Evolutionary conservation across 164 flowering plant genomes (phyloP), one percentile per base, ranked within the genome.

Genomic region (Dillenia suffruticosa): DNA sequence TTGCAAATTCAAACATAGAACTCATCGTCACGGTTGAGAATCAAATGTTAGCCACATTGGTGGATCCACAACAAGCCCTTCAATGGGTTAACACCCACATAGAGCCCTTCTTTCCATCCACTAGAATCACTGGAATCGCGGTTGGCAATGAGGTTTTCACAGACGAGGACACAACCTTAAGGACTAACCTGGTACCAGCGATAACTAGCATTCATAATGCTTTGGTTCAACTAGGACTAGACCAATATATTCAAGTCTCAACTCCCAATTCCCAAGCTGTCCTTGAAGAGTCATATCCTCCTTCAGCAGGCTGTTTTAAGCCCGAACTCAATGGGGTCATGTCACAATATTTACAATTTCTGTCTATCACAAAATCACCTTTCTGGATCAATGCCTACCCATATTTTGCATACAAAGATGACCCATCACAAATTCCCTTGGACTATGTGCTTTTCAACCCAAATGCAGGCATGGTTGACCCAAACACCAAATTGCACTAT

Each of bases 301-400:
- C 98, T 9, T 93, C 98, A 2, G 84, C 97, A 0, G 97, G 96
- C 3, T 66, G 54, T 19, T 90, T 93, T 75, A 63, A 64, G 22
- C 10, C 53, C 15, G 87, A 90, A 32, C 67, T 93, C 12, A 46
- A 52, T 10, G 73, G 62, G 1, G 59, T 83, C 11, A 83, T 93
- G 82, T 53, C 65, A 1, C 87, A 87, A 12, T 64, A 74, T 12
- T 66, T 93, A 47, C 75, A 76, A 26, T 93, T 93, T 66, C 65
- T 93, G 65, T 49, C 73, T 0, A 68, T 15, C 59, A 89, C 97
- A 0, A 74, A 76, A 22, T 15, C 89, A 9, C 96, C 98, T 0
- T 89, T 93, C 70, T 93, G 97, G 98, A 84, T 93, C 71, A 93
- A 93, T 70, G 97, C 96, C 0, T 93, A 93, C 70, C 96, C 98